Conservation (phyloP, 441 rosid species). For the Dalechampia spathulata region DNA sequence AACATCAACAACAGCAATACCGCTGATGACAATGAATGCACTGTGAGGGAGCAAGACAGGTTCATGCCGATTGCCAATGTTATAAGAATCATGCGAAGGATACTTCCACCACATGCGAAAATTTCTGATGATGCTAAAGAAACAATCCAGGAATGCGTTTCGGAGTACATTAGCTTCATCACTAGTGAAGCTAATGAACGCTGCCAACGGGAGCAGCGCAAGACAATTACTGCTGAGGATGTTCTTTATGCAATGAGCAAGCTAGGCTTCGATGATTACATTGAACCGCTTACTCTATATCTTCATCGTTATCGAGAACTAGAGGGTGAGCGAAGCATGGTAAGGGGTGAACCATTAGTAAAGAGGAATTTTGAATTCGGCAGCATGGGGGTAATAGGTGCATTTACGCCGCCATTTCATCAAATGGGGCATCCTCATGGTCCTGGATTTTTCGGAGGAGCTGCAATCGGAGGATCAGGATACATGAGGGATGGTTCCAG, state of each 20-base stretch:
- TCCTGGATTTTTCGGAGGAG: constrained; percentile 34
- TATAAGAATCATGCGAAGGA: constrained; percentile 70
- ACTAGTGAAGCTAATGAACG: constrained; percentile 95
- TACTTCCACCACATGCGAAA: constrained; percentile 65
- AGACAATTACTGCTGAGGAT: constrained; percentile 93
- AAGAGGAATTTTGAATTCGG: constrained; percentile 45
- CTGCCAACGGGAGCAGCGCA: constrained; percentile 96
- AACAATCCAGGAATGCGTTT: constrained; percentile 94
- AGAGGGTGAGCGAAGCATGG: constrained; percentile 43
- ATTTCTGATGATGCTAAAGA: constrained; percentile 96
- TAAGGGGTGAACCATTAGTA: constrained; percentile 49
- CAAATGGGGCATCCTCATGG: constrained; percentile 40
- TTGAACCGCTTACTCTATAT: constrained; percentile 65
- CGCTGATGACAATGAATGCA: constrained; percentile 39
- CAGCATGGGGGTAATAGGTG: constrained; percentile 24
- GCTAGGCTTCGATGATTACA: constrained; percentile 90
- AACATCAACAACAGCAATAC: constrained; percentile 14
- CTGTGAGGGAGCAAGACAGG: constrained; percentile 63
- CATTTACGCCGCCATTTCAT: constrained; percentile 38
- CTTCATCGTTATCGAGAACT: constrained; percentile 58
- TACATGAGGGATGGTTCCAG: constrained; percentile 27
- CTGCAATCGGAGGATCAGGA: constrained; percentile 25
- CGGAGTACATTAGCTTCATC: constrained; percentile 96
- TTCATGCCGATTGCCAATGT: constrained; percentile 87
- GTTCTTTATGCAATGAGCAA: constrained; percentile 92